Evolutionary conservation across 2,329 filamentous ascomycete genomes (phyloP), one percentile per base, ranked within the genome.

Genomic region (Septoria linicola): DNA sequence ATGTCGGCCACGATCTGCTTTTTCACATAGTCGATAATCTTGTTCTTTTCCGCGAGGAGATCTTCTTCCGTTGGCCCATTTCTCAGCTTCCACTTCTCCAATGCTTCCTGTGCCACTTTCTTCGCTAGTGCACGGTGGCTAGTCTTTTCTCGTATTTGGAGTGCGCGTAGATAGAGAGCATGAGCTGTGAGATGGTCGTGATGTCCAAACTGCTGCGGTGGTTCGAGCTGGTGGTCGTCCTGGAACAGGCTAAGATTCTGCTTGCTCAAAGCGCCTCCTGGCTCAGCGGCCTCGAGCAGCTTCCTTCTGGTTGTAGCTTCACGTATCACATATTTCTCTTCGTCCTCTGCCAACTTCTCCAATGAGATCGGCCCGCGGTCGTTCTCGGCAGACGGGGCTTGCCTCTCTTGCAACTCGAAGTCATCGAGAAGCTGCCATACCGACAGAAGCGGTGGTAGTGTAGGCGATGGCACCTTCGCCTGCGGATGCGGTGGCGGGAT

Each of bases 111-210:
- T 1, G 92, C 92, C 46, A 95, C 70, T 46, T 82, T 82, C 68
- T 90, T 95, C 1, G 92, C 92, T 2, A 80, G 76, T n/a, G 80
- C 76, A 30, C 82, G 82, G 69, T 97, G 92, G 10, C 84, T 79
- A 57, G 82, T 81, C 60, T 90, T 87, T 68, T 99, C 93, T 51
- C 83, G 81, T 2, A 85, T 72, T 73, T 97, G 81, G 30, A 97
- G 76, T 62, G 84, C 87, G 41, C 88, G 83, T 61, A 97, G 92
- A 61, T 91, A 86, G 10, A 85, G 66, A 52, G 87, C 85, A 55
- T 95, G 91, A 40, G 85, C 84, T 39, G 87, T 77, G 46, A 97
- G 78, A 66, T 97, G 88, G 64, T 97, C 91, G 65, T 83, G 80
- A 60, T 95, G 90, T n/a, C 87, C 84, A 76, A 89, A 97, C 63